Conservation (phyloP, 768 basidiomycete species). For the Hortiboletus campestris region DNA sequence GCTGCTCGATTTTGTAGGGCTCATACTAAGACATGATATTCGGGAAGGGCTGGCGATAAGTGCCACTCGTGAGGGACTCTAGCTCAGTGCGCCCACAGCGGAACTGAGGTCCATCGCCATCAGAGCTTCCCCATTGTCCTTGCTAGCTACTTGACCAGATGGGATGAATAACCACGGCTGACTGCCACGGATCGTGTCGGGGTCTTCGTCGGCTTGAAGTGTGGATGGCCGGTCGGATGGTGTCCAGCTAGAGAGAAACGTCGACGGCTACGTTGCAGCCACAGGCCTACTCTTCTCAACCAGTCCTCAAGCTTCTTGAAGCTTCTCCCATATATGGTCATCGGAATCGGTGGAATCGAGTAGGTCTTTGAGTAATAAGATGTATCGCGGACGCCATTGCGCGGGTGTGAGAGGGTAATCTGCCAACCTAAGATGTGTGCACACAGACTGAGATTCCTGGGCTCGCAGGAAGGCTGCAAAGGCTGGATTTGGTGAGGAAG, state of each 20-base stretch:
- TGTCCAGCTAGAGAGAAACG: slow-evolving; percentile 6
- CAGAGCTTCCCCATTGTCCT: slow-evolving; percentile 28
- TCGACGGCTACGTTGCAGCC: slow-evolving; percentile 20
- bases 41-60: slow-evolving; percentile 21
- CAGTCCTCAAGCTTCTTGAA: slow-evolving; percentile 58
- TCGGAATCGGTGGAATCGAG: slow-evolving; percentile 61
- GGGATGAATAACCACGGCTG: slow-evolving; percentile 33
- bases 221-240: slow-evolving; percentile 22
- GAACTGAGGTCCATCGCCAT: slow-evolving; percentile 40
- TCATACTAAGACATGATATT: slow-evolving; percentile 24
- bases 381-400: slow-evolving; percentile 85
- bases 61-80: slow-evolving; percentile 23
- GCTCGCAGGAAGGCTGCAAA: too few relatives aligned
- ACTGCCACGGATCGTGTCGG: slow-evolving; percentile 13
- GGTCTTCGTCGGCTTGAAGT: slow-evolving; percentile 11
- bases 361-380: slow-evolving; percentile 80
- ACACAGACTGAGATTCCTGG: too few relatives aligned
- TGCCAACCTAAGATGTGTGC: too few relatives aligned
- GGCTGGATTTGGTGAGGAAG: slow-evolving; percentile 36
- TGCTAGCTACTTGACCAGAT: slow-evolving; percentile 13
- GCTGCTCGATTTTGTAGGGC: slow-evolving; percentile 20
- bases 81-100: slow-evolving; percentile 11
- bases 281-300: slow-evolving; percentile 80
- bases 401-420: too few relatives aligned
- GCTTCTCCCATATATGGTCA: slow-evolving; percentile 63